Evolutionary conservation across 1,284 basidiomycete genomes (phyloP).

Genomic region (Cryptococcus sp.): DNA sequence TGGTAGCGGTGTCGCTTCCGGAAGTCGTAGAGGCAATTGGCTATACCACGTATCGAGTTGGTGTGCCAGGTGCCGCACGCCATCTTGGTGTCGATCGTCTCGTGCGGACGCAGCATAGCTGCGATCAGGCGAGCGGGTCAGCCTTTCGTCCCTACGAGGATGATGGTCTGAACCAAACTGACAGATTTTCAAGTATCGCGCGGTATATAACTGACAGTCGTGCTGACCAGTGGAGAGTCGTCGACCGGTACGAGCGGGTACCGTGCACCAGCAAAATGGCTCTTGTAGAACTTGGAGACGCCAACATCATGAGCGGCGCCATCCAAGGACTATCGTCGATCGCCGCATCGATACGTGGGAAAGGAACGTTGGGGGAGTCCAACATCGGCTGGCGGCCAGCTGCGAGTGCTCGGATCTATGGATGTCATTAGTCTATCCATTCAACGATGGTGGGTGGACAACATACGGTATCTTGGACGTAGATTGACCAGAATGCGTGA

Average conservation of each 20-base stretch:
- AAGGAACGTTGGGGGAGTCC: slow-evolving; percentile 5
- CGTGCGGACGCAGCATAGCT: too few relatives aligned
- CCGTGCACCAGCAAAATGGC: slow-evolving; percentile 1
- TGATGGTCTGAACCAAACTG: background rate
- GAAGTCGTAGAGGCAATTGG: slow-evolving; percentile 16
- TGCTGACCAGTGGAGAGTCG: slow-evolving; percentile 27
- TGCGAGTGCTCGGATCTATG: slow-evolving; percentile 24
- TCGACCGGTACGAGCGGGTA: slow-evolving; percentile 17
- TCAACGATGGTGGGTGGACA: too few relatives aligned
- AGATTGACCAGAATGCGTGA: slow-evolving; percentile 27
- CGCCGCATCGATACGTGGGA: slow-evolving; percentile 15
- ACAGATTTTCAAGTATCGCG: slow-evolving; percentile 20
- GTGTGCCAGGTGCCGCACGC: slow-evolving; percentile 4
- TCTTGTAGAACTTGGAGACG: background rate
- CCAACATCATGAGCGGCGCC: background rate
- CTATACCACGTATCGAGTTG: slow-evolving; percentile 21
- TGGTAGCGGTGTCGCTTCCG: slow-evolving; percentile 21
- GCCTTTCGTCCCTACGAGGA: too few relatives aligned
- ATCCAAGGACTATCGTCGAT: slow-evolving; percentile 15
- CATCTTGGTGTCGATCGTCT: too few relatives aligned
- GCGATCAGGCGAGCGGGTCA: too few relatives aligned
- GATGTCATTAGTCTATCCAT: too few relatives aligned
- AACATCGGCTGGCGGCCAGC: slow-evolving; percentile 24
- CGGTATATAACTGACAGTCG: slow-evolving; percentile 18
- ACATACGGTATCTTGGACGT: slow-evolving; percentile 21